Evolutionary conservation across 2,329 filamentous ascomycete genomes (phyloP).

Genomic region (Alternaria sp.): DNA sequence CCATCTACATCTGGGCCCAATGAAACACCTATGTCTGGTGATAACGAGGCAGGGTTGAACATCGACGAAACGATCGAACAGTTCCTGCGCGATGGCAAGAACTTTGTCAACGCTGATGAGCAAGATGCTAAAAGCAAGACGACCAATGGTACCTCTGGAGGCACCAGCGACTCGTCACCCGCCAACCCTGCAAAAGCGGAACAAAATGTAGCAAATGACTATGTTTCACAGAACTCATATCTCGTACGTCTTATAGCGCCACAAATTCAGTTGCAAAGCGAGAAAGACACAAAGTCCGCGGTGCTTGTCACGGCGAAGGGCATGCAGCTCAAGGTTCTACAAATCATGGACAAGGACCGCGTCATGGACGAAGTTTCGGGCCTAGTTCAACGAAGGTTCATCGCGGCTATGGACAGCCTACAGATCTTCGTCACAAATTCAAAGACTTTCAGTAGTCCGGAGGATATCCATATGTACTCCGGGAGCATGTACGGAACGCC

Average conservation of each 20-base stretch:
- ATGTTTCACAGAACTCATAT: constrained; percentile 90
- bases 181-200: constrained; percentile 32
- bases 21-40: constrained; percentile 50
- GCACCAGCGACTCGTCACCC: constrained; percentile 23
- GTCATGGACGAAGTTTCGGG: constrained; percentile 93
- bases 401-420: constrained; percentile 94
- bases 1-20: constrained; percentile 39
- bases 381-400: constrained; percentile 91
- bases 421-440: constrained; percentile 98
- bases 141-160: constrained; percentile 2
- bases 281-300: constrained; percentile 97
- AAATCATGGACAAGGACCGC: constrained; percentile 96
- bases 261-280: constrained; percentile 97
- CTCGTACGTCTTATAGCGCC: constrained; percentile 94
- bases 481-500: constrained; percentile 91
- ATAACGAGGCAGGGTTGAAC: constrained; percentile 69
- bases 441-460: constrained; percentile 82
- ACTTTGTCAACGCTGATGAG: constrained; percentile 79
- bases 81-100: constrained; percentile 82
- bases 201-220: constrained; percentile 81
- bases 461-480: constrained; percentile 89
- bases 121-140: constrained; percentile 40
- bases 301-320: constrained; percentile 95
- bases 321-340: constrained; percentile 97
- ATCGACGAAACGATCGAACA: constrained; percentile 87